phyloP scores from a whole-genome alignment of 169 alveolate species.

The Cryptosporidium tyzzeri region DNA sequence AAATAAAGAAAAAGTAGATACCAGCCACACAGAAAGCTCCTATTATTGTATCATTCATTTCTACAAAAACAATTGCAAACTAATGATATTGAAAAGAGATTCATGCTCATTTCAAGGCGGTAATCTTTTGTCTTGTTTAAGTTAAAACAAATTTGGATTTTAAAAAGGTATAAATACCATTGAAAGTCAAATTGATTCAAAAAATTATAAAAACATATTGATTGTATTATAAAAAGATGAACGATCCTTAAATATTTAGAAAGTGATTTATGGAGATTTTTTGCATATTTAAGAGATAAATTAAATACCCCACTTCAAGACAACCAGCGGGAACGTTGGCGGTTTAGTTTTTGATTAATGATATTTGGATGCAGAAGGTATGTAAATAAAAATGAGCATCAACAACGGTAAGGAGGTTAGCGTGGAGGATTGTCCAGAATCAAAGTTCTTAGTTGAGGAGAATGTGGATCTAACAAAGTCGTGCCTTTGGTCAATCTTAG shows the following conservation, averaged over 20 bases:
- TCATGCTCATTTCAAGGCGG: constrained; percentile 2
- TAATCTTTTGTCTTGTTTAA: not conserved
- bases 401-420: constrained; percentile 84
- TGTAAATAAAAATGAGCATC: constrained; percentile 23
- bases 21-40: constrained; percentile 34
- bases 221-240: not conserved
- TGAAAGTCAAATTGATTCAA: too few species aligned
- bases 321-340: constrained; percentile 5
- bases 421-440: constrained; percentile 84
- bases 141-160: not conserved
- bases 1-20: constrained; percentile 61
- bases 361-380: not conserved
- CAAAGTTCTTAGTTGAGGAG: constrained; percentile 82
- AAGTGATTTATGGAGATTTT: not conserved
- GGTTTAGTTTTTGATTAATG: not conserved
- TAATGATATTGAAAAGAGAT: not conserved
- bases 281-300: not conserved
- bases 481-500: constrained; percentile 83
- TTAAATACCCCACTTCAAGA: constrained; percentile 16
- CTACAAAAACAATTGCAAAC: not conserved
- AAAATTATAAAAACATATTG: too few species aligned
- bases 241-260: not conserved
- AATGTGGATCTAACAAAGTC: constrained; percentile 83
- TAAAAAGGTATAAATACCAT: too few species aligned
- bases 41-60: constrained; percentile 54